Conservation (phyloP, 345 rosid genomes). For the Moricandia arvensis region DNA sequence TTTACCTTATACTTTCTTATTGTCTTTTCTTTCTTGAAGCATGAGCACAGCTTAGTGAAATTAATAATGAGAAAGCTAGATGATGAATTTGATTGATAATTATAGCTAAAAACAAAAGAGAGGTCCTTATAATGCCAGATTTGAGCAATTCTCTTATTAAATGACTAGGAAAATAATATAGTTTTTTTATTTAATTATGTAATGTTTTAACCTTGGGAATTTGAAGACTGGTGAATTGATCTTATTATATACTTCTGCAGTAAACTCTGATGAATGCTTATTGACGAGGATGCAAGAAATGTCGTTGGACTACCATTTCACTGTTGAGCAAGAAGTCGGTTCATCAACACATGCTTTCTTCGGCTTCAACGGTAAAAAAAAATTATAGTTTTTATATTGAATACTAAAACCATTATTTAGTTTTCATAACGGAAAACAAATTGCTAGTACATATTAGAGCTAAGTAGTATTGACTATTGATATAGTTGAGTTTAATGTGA, state of each 20-base stretch:
- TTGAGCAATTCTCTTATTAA: neutral
- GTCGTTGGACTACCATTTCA: slow-evolving; percentile 98
- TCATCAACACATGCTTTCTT: slow-evolving; percentile 98
- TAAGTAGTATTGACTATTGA: neutral
- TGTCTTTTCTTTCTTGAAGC: neutral
- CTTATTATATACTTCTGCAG: slow-evolving; percentile 41
- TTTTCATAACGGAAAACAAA: neutral
- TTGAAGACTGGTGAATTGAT: neutral
- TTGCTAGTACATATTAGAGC: neutral
- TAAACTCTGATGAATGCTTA: slow-evolving; percentile 86
- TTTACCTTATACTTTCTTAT: neutral
- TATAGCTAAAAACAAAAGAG: slow-evolving; percentile 30
- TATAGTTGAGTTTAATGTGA: slow-evolving; percentile 11
- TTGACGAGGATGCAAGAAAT: slow-evolving; percentile 99
- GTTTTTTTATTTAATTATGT: neutral
- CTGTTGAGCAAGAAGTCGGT: slow-evolving; percentile 99
- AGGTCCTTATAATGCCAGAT: slow-evolving; percentile 22
- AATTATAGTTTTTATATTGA: neutral
- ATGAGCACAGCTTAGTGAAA: slow-evolving; percentile 20
- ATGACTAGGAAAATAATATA: neutral
- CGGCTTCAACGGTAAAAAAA: slow-evolving; percentile 83
- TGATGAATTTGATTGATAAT: slow-evolving; percentile 23
- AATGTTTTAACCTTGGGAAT: neutral
- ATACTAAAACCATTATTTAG: neutral
- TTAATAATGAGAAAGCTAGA: slow-evolving; percentile 20